Conservation (phyloP, 2,329 filamentous ascomycete species). For the Pseudophaeomoniella oleicola region DNA sequence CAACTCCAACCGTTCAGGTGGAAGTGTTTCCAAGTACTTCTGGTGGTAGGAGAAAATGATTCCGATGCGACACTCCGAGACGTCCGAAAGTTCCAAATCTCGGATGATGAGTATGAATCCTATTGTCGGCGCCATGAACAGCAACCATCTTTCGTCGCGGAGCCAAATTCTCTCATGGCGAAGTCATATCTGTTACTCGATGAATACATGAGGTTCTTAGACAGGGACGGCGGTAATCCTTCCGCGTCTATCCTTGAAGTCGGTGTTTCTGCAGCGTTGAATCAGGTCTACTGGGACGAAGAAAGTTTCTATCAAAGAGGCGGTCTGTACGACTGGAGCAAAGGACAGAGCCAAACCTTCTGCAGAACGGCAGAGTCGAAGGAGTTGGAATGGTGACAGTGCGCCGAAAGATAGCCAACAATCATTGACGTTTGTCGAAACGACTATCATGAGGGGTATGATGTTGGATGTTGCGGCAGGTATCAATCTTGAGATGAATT, state of each 20-base stretch:
- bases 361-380: no score
- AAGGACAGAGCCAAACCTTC: conserved; percentile 5
- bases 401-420: no score
- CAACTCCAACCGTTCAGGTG: conserved; percentile 35
- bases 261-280: conserved; percentile 30
- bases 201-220: conserved; percentile 36
- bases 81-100: conserved; percentile 25
- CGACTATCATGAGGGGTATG: no score
- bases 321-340: conserved; percentile 36
- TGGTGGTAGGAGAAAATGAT: conserved; percentile 39
- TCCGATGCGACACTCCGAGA: conserved; percentile 20
- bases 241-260: conserved; percentile 28
- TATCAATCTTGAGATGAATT: no score
- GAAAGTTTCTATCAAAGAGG: conserved; percentile 29
- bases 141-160: conserved; percentile 29
- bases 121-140: conserved; percentile 32
- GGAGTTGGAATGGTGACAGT: no score
- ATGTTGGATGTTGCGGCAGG: no score
- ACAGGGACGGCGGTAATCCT: conserved; percentile 18
- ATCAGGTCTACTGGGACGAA: conserved; percentile 31
- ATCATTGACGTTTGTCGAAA: no score
- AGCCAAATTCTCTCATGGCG: conserved; percentile 36
- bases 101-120: conserved; percentile 28
- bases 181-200: conserved; percentile 37
- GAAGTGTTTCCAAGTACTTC: conserved; percentile 42